These are phyloP conservation scores for Astrothelium subdiscretum DNA, from an alignment of 495 filamentous ascomycete genomes.

Conservation along the genomic window DNA sequence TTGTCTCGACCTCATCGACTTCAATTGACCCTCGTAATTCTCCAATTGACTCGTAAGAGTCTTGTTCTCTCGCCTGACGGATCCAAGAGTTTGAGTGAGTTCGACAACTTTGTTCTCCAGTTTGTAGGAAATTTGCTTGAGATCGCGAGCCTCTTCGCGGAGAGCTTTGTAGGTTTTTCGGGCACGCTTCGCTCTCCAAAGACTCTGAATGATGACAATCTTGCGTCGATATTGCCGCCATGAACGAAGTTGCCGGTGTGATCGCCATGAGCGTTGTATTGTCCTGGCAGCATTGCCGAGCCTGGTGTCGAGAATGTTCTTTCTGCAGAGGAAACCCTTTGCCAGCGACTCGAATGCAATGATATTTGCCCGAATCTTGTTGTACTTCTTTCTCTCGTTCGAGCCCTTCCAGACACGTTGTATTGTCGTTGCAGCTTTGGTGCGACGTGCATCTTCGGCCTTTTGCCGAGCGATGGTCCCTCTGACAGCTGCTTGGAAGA, in stretches of 20 bases:
- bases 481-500: slow-evolving; percentile 62
- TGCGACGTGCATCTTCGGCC: slow-evolving; percentile 67
- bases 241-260: slow-evolving; percentile 59
- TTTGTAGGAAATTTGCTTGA: slow-evolving; percentile 98
- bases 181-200: slow-evolving; percentile 82
- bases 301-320: slow-evolving; percentile 82
- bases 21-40: slow-evolving; percentile 91
- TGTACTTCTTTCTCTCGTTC: slow-evolving; percentile 71
- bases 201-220: slow-evolving; percentile 78
- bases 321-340: slow-evolving; percentile 81
- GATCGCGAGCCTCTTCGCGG: slow-evolving; percentile 89
- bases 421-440: slow-evolving; percentile 85
- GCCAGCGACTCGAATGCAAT: slow-evolving; percentile 77
- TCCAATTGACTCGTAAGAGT: slow-evolving; percentile 76
- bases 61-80: slow-evolving; percentile 89
- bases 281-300: slow-evolving; percentile 83
- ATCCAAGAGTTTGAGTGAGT: slow-evolving; percentile 84
- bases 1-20: slow-evolving; percentile 85
- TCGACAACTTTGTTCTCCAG: slow-evolving; percentile 99
- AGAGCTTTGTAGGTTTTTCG: slow-evolving; percentile 74
- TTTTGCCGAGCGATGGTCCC: slow-evolving; percentile 63
- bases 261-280: slow-evolving; percentile 86
- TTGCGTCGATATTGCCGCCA: slow-evolving; percentile 86
- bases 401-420: slow-evolving; percentile 89
- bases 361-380: slow-evolving; percentile 63